Conservation (phyloP, 1,139 yeast genomes). For the Wickerhamomyces sp. region DNA sequence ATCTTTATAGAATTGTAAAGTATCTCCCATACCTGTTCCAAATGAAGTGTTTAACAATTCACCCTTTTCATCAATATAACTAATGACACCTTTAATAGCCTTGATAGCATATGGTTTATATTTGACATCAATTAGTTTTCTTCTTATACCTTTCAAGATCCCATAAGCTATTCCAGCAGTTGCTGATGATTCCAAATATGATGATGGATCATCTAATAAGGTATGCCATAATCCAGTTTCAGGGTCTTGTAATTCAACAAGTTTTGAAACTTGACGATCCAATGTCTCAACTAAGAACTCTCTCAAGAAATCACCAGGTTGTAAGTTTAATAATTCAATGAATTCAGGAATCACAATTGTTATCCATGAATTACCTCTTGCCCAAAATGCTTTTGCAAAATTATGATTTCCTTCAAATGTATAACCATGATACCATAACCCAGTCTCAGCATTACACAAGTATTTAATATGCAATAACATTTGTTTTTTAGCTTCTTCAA, state of each 20-base stretch:
- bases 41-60: conserved; percentile 9
- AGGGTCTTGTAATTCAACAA: conserved; percentile 7
- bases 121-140: conserved; percentile 3
- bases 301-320: conserved; percentile 8
- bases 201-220: conserved; percentile 6
- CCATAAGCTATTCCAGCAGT: conserved; percentile 11
- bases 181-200: conserved; percentile 10
- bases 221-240: conserved; percentile 11
- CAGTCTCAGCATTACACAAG: conserved; percentile 5
- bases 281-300: conserved; percentile 8
- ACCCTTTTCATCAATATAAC: conserved; percentile 8
- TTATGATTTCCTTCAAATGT: conserved; percentile 11
- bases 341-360: conserved; percentile 11
- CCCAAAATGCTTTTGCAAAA: conserved; percentile 10
- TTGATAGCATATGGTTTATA: conserved; percentile 6
- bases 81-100: conserved; percentile 9
- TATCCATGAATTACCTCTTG: conserved; percentile 11
- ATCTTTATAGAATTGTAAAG: conserved; percentile 8
- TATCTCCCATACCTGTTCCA: conserved; percentile 11
- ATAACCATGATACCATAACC: conserved; percentile 10
- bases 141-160: conserved; percentile 9
- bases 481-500: conserved; percentile 10
- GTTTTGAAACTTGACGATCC: conserved; percentile 10
- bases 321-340: conserved; percentile 6
- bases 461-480: conserved; percentile 9